Conservation (phyloP, 176 grass and related monocot species). For the Lolium rigidum region DNA sequence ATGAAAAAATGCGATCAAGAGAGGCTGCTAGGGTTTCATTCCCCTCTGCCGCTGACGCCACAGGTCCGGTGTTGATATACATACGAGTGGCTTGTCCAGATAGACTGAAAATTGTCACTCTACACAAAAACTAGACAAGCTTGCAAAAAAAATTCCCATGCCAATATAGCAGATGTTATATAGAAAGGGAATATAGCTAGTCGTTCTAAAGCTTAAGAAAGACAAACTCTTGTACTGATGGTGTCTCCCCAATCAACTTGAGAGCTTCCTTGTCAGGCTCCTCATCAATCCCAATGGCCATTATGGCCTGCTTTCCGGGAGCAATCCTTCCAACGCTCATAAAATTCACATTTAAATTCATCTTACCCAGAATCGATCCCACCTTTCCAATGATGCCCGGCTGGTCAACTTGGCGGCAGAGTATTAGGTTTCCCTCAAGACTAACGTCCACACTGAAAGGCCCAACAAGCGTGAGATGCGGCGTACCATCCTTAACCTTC, state of each 20-base stretch:
- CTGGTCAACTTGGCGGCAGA: slow-evolving; percentile 79
- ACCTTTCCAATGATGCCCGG: slow-evolving; percentile 84
- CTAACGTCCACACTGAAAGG: slow-evolving; percentile 75
- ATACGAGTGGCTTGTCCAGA: not conserved
- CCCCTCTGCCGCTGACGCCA: too few species aligned
- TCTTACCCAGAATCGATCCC: slow-evolving; percentile 62
- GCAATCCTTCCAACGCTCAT: slow-evolving; percentile 93
- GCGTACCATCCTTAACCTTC: slow-evolving; percentile 68
- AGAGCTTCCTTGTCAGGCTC: slow-evolving; percentile 73
- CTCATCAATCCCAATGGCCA: slow-evolving; percentile 88
- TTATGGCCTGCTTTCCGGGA: slow-evolving; percentile 74
- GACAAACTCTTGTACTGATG: slow-evolving; percentile 74
- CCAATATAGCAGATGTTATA: slow-evolving; percentile 14
- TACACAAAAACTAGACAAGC: slow-evolving; percentile 11
- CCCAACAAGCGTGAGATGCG: slow-evolving; percentile 71
- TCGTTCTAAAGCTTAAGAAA: slow-evolving; percentile 88
- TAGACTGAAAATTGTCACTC: not conserved
- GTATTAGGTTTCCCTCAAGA: slow-evolving; percentile 85
- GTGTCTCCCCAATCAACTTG: slow-evolving; percentile 70
- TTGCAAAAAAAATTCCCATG: not conserved
- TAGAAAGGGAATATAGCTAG: not conserved
- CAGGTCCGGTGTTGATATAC: too few species aligned
- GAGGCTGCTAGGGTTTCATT: too few species aligned
- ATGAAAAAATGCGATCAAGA: too few species aligned
- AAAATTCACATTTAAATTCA: slow-evolving; percentile 87